Base-by-base conservation (phyloP, 1,284 basidiomycete genomes). In the Wolfiporia cocos region DNA sequence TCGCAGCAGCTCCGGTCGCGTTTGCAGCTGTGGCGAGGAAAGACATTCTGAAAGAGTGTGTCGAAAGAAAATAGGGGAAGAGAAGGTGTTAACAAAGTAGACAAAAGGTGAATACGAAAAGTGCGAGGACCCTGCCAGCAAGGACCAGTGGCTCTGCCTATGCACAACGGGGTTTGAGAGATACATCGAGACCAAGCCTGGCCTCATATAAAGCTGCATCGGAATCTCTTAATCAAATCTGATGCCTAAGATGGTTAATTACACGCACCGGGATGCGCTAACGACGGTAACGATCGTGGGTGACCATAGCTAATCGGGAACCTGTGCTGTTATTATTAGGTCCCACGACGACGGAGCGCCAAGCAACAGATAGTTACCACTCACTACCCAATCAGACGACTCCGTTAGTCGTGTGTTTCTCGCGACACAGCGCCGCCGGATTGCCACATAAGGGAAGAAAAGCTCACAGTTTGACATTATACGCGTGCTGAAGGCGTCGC, bases 31-130 rank as follows among this genome's bases (percentile, higher is more conserved):
- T 29, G 37, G 19, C 35, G 18, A 42, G 17, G 22, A 5, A 28
- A 17, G 35, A 18, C 42, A 43, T 43, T 19, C 21, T 34, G 42
- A 43, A 43, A 14, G 42, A 43, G 30, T 38, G 42, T 32, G 21
- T 31, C n/a, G 33, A 33, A 33, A 17, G 31, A 10, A 35, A 10
- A 20, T 14, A 9, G 26, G 14, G 14, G 34, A 35, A 35, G 22
- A 18, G 7, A 18, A 33, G 17, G 31, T 33, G 34, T 33, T 17
- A 17, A n/a, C 26, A 17, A n/a, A n/a, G n/a, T n/a, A n/a, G 14
- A 7, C 26, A 9, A 14, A 28, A 28, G 26, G 14, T 9, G 26
- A 28, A 28, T 9, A 14, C 26, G 26, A 28, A 35, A 35, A 17
- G 31, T 14, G 34, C 34, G 22, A 21, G 11, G 20, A 35, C 18